These are phyloP conservation scores for Pyrrhoderma noxium DNA, from an alignment of 1,284 basidiomycete species.

Conservation along the genomic window DNA sequence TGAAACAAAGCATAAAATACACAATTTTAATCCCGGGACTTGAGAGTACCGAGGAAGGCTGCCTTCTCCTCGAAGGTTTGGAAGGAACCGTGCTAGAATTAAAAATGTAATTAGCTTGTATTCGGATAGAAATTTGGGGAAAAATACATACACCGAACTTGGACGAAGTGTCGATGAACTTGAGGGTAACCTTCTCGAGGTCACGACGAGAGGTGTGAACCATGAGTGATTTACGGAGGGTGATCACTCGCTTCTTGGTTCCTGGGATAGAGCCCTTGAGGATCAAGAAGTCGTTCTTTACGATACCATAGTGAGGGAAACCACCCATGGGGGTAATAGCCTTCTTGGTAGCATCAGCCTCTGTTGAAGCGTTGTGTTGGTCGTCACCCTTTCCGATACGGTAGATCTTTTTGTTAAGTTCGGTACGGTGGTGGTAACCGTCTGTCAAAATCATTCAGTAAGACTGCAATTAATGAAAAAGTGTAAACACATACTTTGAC, in stretches of 20 bases:
- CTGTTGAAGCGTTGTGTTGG: constrained; percentile 85
- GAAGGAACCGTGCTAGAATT: constrained; percentile 80
- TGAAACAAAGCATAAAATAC: constrained; percentile 1
- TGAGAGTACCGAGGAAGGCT: constrained; percentile 90
- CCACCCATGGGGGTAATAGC: constrained; percentile 97
- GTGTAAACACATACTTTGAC: constrained; percentile 67
- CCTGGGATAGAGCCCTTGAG: constrained; percentile 93
- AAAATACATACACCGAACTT: constrained; percentile 74
- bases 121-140: not conserved
- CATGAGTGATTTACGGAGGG: constrained; percentile 85
- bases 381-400: constrained; percentile 83
- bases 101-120: constrained; percentile 18
- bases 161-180: constrained; percentile 97
- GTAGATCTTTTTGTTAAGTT: constrained; percentile 99
- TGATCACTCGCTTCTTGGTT: constrained; percentile 97
- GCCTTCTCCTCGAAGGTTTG: constrained; percentile 95
- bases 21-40: constrained; percentile 54
- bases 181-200: constrained; percentile 96
- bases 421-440: constrained; percentile 98
- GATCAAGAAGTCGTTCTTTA: constrained; percentile 98
- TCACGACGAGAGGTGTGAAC: constrained; percentile 82
- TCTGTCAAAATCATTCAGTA: constrained; percentile 39
- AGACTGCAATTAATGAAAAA: constrained; percentile 6
- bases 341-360: constrained; percentile 92
- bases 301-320: constrained; percentile 98